Conservation (phyloP, 768 basidiomycete genomes). For the Kwoniella dendrophila region DNA sequence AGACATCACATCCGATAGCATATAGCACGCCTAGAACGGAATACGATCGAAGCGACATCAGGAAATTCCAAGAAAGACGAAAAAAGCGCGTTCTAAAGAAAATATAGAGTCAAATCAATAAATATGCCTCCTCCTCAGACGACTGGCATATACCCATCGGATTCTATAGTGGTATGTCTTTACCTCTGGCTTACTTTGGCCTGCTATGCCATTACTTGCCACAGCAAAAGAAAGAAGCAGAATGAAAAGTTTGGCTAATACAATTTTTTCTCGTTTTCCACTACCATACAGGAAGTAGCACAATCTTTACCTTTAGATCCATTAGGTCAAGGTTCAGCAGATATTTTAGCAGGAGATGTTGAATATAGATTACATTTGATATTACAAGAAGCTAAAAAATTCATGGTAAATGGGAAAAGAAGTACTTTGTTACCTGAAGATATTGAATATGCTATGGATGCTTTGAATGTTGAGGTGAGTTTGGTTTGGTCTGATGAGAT, state of each 20-base stretch:
- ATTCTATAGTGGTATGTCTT: slow-evolving; percentile 40
- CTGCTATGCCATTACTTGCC: no score
- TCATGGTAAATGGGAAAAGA: slow-evolving; percentile 90
- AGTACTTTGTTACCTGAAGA: slow-evolving; percentile 87
- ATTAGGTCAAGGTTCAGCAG: slow-evolving; percentile 76
- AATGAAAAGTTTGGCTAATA: not conserved
- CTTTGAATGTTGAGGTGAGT: slow-evolving; percentile 80
- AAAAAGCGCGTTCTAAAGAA: no score
- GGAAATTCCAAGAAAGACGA: no score
- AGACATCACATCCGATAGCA: no score
- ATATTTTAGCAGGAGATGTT: slow-evolving; percentile 87
- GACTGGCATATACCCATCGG: slow-evolving; percentile 47
- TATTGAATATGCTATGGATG: slow-evolving; percentile 89
- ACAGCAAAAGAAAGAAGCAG: no score
- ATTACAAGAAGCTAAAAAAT: slow-evolving; percentile 87
- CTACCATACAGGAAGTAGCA: slow-evolving; percentile 72
- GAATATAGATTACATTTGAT: slow-evolving; percentile 96
- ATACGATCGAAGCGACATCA: no score
- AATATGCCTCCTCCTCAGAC: slow-evolving; percentile 39
- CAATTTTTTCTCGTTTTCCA: not conserved
- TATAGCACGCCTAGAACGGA: no score
- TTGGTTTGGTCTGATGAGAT: not conserved
- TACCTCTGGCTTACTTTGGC: no score
- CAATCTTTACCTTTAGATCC: slow-evolving; percentile 78
- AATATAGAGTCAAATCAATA: not conserved